Percentiles rank a stretch among this genome's conserved stretches.
These are phyloP conservation scores for Fraxinus ornus DNA, from an alignment of 305 asterid species.

Conservation along the genomic window DNA sequence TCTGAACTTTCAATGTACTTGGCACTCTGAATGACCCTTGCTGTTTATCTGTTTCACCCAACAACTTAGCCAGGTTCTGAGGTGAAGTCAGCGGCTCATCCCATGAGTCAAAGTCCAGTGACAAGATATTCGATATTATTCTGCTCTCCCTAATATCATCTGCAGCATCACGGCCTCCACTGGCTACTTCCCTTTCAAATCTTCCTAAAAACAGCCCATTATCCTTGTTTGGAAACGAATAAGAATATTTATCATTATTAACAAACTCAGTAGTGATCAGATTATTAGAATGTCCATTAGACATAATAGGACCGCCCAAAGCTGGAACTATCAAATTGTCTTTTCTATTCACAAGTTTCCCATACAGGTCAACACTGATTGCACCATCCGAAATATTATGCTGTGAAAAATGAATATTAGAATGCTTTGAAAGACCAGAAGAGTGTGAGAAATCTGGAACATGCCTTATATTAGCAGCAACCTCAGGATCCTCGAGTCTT, in stretches of 20 bases:
- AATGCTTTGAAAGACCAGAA: slow-evolving; percentile 32
- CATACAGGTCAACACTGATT: slow-evolving; percentile 31
- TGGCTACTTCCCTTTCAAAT: slow-evolving; percentile 43
- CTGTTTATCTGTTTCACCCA: slow-evolving; percentile 56
- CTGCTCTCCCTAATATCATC: slow-evolving; percentile 72
- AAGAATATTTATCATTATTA: slow-evolving; percentile 36
- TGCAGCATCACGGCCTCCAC: slow-evolving; percentile 23
- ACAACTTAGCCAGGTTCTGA: slow-evolving; percentile 60
- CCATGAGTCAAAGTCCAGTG: slow-evolving; percentile 77
- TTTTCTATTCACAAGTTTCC: slow-evolving; percentile 45
- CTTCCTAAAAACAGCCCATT: slow-evolving; percentile 36
- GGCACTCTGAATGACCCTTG: slow-evolving; percentile 51
- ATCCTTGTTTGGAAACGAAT: slow-evolving; percentile 34
- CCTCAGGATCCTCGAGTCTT: slow-evolving; percentile 66
- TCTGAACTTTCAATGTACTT: slow-evolving; percentile 60
- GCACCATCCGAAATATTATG: slow-evolving; percentile 32
- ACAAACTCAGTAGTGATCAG: slow-evolving; percentile 30
- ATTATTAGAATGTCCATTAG: slow-evolving; percentile 40
- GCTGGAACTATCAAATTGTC: slow-evolving; percentile 42
- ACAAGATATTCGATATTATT: slow-evolving; percentile 74
- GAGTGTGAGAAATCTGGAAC: slow-evolving; percentile 40
- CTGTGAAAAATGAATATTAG: slow-evolving; percentile 31
- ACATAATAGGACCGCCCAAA: slow-evolving; percentile 40
- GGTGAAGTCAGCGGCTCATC: slow-evolving; percentile 71
- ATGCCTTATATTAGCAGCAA: slow-evolving; percentile 35